phyloP scores from a whole-genome alignment of 306 rosid genomes.

The Prunus persica region DNA sequence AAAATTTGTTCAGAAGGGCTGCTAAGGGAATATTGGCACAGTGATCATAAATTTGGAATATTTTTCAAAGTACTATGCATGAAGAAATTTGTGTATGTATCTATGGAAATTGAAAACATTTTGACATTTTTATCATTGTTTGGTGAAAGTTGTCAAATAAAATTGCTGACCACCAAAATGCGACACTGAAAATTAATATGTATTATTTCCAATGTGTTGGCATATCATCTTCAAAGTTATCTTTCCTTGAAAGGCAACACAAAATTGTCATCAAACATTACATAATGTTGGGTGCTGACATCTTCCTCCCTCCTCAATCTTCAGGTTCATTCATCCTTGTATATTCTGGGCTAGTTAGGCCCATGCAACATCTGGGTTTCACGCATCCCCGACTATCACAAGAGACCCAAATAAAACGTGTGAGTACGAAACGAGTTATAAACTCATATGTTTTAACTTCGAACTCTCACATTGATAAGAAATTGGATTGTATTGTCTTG shows the following conservation, averaged over 20 bases:
- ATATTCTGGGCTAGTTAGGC: background rate
- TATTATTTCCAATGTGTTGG: background rate
- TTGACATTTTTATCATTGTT: background rate
- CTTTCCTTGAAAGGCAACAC: background rate
- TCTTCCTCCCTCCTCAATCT: background rate
- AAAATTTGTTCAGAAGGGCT: constrained; percentile 10
- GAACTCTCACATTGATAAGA: background rate
- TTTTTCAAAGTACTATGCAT: background rate
- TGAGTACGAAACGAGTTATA: background rate
- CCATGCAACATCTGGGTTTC: background rate
- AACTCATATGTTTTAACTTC: background rate
- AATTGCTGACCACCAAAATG: background rate
- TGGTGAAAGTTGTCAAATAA: background rate
- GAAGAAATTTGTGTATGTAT: background rate
- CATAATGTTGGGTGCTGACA: background rate
- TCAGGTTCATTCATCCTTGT: too few species aligned
- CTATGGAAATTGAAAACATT: background rate
- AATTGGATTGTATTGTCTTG: background rate
- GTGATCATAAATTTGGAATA: background rate
- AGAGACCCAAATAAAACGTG: too few species aligned
- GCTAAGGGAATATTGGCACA: background rate
- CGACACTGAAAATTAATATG: background rate
- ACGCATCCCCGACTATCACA: background rate
- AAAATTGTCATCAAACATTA: background rate
- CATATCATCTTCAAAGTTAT: background rate